Conservation (phyloP, 768 basidiomycete genomes). For the Ramaria sp. region DNA sequence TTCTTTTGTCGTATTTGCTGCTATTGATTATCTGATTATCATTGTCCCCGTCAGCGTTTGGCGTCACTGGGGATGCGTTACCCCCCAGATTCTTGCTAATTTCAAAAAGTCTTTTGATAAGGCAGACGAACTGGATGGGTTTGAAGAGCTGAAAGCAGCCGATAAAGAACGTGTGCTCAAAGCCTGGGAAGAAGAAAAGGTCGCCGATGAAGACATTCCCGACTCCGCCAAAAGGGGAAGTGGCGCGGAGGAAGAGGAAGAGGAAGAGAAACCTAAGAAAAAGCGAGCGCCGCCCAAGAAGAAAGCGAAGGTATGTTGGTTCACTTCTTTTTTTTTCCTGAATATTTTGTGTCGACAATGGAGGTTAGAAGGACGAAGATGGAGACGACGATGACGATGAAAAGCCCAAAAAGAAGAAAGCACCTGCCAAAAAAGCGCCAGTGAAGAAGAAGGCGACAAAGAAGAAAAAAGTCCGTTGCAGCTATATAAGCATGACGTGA, state of each 20-base stretch:
- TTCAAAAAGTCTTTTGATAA: constrained; percentile 50
- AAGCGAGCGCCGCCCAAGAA: constrained; percentile 28
- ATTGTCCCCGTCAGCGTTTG: constrained; percentile 41
- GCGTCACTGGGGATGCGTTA: constrained; percentile 90
- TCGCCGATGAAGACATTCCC: constrained; percentile 79
- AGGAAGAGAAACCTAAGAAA: constrained; percentile 40
- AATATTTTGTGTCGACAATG: not conserved
- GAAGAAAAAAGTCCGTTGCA: constrained; percentile 23
- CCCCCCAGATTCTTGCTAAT: constrained; percentile 55
- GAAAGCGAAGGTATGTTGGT: constrained; percentile 28
- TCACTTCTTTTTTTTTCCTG: not conserved
- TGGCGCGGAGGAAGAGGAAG: constrained; percentile 30
- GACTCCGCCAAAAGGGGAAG: constrained; percentile 52
- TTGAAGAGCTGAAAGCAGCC: constrained; percentile 53
- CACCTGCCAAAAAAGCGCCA: constrained; percentile 15
- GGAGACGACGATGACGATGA: constrained; percentile 16
- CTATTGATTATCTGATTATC: not conserved
- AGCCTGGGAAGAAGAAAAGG: constrained; percentile 69
- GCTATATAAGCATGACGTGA: not conserved
- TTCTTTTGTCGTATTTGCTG: not conserved
- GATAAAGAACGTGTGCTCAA: constrained; percentile 61
- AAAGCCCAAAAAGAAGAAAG: constrained; percentile 14
- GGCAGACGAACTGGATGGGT: constrained; percentile 74
- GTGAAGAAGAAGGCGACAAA: constrained; percentile 33
- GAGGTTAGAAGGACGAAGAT: constrained; percentile 12